A percentile compares a stretch with the other conserved stretches of the same genome.
These are phyloP conservation scores for Trichoderma oligosporum DNA, from an alignment of 2,329 filamentous ascomycete genomes.

Conservation along the genomic window DNA sequence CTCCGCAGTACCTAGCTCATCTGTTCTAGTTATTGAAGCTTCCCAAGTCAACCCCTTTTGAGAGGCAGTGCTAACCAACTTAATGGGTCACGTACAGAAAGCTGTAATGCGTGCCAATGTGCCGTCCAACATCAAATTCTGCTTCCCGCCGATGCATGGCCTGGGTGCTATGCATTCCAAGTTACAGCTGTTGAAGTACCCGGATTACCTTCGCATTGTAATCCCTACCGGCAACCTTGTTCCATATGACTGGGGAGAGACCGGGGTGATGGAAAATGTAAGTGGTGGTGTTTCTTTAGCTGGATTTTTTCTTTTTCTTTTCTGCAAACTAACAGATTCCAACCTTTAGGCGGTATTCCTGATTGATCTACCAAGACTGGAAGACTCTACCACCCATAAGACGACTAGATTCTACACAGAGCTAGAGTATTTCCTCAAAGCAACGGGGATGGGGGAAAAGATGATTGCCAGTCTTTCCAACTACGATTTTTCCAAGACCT, in stretches of 20 bases:
- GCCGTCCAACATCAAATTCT: conserved; percentile 59
- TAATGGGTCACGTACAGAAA: conserved; percentile 35
- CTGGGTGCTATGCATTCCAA: conserved; percentile 88
- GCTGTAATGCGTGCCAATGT: conserved; percentile 46
- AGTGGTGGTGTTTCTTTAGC: conserved; percentile 24
- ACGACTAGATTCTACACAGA: conserved; percentile 61
- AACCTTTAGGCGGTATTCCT: conserved; percentile 68
- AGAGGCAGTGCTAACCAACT: not conserved
- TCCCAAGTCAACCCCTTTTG: too few relatives aligned
- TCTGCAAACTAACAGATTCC: conserved; percentile 17
- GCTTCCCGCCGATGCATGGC: conserved; percentile 78
- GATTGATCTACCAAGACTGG: conserved; percentile 76
- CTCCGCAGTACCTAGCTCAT: not conserved
- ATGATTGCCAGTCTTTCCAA: conserved; percentile 65
- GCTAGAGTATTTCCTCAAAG: conserved; percentile 65
- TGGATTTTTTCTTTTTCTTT: not conserved
- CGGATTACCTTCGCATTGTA: conserved; percentile 69
- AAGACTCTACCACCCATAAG: conserved; percentile 31
- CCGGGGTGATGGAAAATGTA: conserved; percentile 80
- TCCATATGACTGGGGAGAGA: conserved; percentile 85
- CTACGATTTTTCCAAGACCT: conserved; percentile 79
- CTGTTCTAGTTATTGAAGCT: too few relatives aligned
- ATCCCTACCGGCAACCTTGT: conserved; percentile 85
- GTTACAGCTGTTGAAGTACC: conserved; percentile 81
- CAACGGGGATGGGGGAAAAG: conserved; percentile 60